These are phyloP conservation scores for Berberis vulgaris DNA, from an alignment of 164 flowering plant genomes.

Conservation along the genomic window DNA sequence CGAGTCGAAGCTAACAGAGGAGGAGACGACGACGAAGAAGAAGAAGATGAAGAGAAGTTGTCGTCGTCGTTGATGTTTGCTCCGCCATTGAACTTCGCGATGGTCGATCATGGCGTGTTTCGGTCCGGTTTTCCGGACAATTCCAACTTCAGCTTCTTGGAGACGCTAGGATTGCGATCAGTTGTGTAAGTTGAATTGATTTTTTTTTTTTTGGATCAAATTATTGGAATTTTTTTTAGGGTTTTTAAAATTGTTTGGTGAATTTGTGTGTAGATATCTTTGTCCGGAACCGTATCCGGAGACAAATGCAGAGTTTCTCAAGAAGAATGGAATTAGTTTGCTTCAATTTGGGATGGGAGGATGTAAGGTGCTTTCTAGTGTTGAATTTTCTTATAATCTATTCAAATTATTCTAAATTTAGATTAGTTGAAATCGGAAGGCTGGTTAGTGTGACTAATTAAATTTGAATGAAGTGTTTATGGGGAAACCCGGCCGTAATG, in stretches of 20 bases:
- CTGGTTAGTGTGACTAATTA: too few species aligned
- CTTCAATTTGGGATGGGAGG: constrained; percentile 86
- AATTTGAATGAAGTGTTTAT: too few species aligned
- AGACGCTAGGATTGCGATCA: constrained; percentile 73
- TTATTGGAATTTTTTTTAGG: neutral
- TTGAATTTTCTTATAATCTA: neutral
- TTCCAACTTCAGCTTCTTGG: constrained; percentile 70
- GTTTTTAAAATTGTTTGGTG: constrained; percentile 3
- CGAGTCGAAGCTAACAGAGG: neutral
- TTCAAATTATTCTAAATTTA: neutral
- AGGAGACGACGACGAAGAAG: constrained; percentile 7
- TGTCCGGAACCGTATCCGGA: constrained; percentile 95
- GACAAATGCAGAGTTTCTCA: constrained; percentile 56
- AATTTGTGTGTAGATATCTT: constrained; percentile 38
- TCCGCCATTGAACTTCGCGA: constrained; percentile 85
- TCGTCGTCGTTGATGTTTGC: constrained; percentile 4
- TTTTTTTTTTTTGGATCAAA: neutral
- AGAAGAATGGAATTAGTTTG: constrained; percentile 58
- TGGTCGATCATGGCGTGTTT: constrained; percentile 84
- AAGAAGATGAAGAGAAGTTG: neutral
- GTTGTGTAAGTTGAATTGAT: constrained; percentile 41
- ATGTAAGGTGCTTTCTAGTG: constrained; percentile 37
- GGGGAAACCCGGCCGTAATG: too few species aligned
- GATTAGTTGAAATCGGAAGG: too few species aligned
- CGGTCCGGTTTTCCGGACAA: constrained; percentile 87